phyloP scores from a whole-genome alignment of 495 filamentous ascomycete genomes.

The Penicillium odoratum region DNA sequence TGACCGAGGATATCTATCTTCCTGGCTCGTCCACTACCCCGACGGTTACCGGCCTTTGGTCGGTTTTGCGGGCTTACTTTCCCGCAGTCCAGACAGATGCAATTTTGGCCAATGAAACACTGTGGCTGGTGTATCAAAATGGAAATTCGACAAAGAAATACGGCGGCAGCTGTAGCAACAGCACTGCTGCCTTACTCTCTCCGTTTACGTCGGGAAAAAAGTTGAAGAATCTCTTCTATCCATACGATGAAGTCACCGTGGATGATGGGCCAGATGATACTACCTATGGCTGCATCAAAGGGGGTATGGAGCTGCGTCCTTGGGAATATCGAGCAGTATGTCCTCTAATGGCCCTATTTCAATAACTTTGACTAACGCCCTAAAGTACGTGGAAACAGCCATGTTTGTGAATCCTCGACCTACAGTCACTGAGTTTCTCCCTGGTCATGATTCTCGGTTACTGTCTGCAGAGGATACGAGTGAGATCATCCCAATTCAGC shows the following conservation, averaged over 20 bases:
- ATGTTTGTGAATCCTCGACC: conserved; percentile 55
- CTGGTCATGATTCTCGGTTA: conserved; percentile 63
- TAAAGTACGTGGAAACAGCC: conserved; percentile 52
- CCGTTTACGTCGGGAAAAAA: conserved; percentile 56
- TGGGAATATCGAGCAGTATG: conserved; percentile 58
- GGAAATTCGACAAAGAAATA: conserved; percentile 55
- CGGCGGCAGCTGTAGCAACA: conserved; percentile 58
- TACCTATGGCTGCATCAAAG: conserved; percentile 42
- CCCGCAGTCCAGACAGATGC: conserved; percentile 53
- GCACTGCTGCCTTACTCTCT: conserved; percentile 51
- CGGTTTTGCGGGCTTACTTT: conserved; percentile 55
- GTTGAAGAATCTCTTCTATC: conserved; percentile 67
- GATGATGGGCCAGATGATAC: conserved; percentile 37
- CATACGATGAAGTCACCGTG: conserved; percentile 57
- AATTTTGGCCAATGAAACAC: conserved; percentile 48
- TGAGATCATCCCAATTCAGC: conserved; percentile 48
- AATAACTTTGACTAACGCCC: no score
- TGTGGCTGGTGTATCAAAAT: conserved; percentile 72
- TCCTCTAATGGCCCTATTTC: no score
- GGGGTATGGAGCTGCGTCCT: conserved; percentile 50
- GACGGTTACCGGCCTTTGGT: conserved; percentile 70
- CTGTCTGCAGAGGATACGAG: conserved; percentile 48
- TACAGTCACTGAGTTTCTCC: conserved; percentile 64
- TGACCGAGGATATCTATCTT: conserved; percentile 52
- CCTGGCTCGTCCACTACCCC: conserved; percentile 54